phyloP scores from a whole-genome alignment of 306 rosid genomes.

The Cucurbita moschata region DNA sequence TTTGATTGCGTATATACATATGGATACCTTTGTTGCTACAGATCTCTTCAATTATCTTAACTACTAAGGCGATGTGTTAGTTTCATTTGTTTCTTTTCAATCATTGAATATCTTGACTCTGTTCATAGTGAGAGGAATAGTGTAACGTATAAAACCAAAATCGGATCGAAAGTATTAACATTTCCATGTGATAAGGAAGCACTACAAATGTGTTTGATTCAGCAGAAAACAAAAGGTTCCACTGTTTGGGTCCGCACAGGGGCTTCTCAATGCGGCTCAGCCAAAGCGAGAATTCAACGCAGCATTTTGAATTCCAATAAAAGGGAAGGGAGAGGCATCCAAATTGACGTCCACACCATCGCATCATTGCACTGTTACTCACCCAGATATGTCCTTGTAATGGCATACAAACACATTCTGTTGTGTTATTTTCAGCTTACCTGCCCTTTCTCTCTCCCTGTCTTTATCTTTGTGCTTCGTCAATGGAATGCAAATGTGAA shows the following conservation, averaged over 20 bases:
- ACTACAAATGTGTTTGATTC: not conserved
- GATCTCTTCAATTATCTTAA: not conserved
- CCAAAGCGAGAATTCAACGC: not conserved
- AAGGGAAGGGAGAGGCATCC: not conserved
- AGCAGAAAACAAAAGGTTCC: not conserved
- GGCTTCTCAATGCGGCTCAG: constrained; percentile 6
- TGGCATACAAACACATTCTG: not conserved
- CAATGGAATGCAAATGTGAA: not conserved
- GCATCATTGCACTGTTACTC: not conserved
- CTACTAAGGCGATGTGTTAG: too few species aligned
- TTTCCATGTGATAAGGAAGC: not conserved
- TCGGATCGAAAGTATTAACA: too few species aligned
- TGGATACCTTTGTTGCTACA: not conserved
- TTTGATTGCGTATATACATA: not conserved
- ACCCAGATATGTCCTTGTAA: not conserved
- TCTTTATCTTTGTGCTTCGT: not conserved
- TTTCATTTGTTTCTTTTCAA: not conserved
- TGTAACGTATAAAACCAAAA: too few species aligned
- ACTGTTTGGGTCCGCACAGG: not conserved
- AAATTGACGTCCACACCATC: constrained; percentile 1
- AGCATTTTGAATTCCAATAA: not conserved
- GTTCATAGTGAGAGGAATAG: too few species aligned
- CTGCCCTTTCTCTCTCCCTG: not conserved
- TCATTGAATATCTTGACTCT: too few species aligned
- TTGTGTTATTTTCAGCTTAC: not conserved